Conservation (phyloP, 2,329 filamentous ascomycete genomes). For the Colletotrichum orchidophilum region DNA sequence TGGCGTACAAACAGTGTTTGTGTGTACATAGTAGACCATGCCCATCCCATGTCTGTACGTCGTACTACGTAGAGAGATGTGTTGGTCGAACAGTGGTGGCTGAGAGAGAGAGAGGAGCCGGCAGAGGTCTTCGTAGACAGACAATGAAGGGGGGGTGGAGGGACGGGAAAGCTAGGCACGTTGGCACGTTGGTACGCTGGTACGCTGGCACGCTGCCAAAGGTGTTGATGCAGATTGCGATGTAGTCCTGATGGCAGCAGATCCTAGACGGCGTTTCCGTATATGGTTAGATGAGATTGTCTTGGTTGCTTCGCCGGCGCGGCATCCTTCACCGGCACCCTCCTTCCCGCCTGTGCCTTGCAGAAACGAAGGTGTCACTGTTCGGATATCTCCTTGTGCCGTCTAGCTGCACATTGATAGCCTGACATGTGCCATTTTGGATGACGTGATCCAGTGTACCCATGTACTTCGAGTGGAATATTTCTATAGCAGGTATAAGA, state of each 20-base stretch:
- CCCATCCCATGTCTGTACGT: background rate
- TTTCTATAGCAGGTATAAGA: background rate
- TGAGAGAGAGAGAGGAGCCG: background rate
- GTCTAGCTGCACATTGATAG: background rate
- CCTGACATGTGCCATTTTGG: background rate
- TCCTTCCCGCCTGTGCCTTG: background rate
- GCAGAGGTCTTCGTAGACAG: background rate
- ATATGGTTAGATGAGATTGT: background rate
- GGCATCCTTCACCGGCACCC: background rate
- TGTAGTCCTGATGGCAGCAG: background rate
- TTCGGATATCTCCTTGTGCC: background rate
- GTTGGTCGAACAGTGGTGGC: background rate
- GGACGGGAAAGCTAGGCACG: background rate
- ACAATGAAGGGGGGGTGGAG: background rate
- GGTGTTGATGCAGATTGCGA: background rate
- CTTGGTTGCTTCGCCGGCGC: background rate
- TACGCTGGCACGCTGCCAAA: background rate
- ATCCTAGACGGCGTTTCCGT: slow-evolving; percentile 3
- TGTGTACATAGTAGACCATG: background rate
- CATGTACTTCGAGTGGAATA: background rate
- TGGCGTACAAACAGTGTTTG: background rate
- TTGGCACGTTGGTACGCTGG: background rate
- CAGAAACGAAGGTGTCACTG: background rate
- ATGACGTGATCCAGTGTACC: background rate
- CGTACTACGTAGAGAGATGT: background rate